Evolutionary conservation across 495 filamentous ascomycete species (phyloP).

Genomic region (Penicillium verhagenii): DNA sequence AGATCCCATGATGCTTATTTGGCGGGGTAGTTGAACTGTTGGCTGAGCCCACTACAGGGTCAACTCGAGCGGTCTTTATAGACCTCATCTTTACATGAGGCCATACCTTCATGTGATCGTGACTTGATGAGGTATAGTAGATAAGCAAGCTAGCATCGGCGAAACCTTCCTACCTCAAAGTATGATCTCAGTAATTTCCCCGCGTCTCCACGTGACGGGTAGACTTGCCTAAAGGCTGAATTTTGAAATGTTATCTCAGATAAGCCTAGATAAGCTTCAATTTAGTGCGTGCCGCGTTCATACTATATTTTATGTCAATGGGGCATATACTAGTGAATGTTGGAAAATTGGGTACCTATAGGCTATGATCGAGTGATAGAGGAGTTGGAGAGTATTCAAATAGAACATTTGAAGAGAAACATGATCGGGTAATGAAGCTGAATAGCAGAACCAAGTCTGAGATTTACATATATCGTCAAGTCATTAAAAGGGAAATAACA

Average conservation of each 20-base stretch:
- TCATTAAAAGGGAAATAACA: slow-evolving; percentile 17
- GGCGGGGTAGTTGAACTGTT: not conserved
- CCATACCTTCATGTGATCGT: not conserved
- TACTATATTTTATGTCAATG: too few species aligned
- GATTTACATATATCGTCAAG: not conserved
- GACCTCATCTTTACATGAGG: not conserved
- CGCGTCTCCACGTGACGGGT: not conserved
- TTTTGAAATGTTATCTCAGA: too few species aligned
- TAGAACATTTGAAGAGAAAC: too few species aligned
- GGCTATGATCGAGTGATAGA: too few species aligned
- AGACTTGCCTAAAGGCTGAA: not conserved
- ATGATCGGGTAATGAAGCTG: too few species aligned
- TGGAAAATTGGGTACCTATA: too few species aligned
- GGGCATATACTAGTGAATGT: too few species aligned
- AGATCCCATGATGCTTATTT: not conserved
- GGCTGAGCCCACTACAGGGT: not conserved
- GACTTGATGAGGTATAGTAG: not conserved
- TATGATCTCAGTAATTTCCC: not conserved
- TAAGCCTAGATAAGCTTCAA: not conserved
- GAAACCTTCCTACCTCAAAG: not conserved
- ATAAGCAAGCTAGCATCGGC: not conserved
- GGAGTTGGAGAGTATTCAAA: too few species aligned
- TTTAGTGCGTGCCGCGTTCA: not conserved
- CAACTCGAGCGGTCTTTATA: not conserved
- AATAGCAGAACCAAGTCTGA: not conserved